Percentiles rank a stretch among this genome's conserved stretches.
These are phyloP conservation scores for Globisporangium ultimum DNA, from an alignment of 352 stramenopile species.

Conservation along the genomic window DNA sequence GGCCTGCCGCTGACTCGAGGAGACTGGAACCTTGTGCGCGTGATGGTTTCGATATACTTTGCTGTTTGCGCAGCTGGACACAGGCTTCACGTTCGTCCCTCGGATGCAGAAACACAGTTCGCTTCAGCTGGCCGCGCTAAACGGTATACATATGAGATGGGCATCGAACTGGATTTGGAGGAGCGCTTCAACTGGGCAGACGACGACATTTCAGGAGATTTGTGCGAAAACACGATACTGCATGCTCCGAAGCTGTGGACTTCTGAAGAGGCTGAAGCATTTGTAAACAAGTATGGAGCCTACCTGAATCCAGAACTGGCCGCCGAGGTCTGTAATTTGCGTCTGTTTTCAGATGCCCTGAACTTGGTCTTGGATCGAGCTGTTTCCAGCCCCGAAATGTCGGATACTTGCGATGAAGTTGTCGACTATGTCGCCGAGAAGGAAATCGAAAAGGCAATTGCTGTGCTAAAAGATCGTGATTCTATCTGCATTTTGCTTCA, in stretches of 20 bases:
- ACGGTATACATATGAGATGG: constrained; percentile 71
- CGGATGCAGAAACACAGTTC: constrained; percentile 12
- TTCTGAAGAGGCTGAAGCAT: constrained; percentile 53
- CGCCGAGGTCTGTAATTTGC: constrained; percentile 75
- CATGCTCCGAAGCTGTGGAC: constrained; percentile 21
- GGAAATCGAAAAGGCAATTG: constrained; percentile 41
- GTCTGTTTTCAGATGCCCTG: constrained; percentile 55
- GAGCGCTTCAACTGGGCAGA: constrained; percentile 26
- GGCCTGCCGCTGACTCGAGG: constrained; percentile 71
- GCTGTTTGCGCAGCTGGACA: constrained; percentile 51
- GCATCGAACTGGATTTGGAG: constrained; percentile 41
- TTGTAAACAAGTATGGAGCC: constrained; percentile 78
- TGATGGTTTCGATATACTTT: constrained; percentile 80
- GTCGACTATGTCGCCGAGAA: constrained; percentile 77
- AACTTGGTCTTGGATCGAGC: constrained; percentile 74
- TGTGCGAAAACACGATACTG: constrained; percentile 12
- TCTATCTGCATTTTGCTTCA: constrained; percentile 78
- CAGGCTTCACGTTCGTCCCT: constrained; percentile 48
- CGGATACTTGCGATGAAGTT: constrained; percentile 69
- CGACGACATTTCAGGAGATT: constrained; percentile 8
- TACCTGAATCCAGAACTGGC: constrained; percentile 84
- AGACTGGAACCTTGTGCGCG: constrained; percentile 81
- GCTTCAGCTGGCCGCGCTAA: constrained; percentile 19
- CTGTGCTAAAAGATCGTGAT: constrained; percentile 42
- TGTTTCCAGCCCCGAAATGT: constrained; percentile 78